Percentiles rank a stretch among this genome's conserved stretches.
Evolutionary conservation across 2,329 filamentous ascomycete genomes (phyloP).

Genomic region (Botryotinia narcissicola): DNA sequence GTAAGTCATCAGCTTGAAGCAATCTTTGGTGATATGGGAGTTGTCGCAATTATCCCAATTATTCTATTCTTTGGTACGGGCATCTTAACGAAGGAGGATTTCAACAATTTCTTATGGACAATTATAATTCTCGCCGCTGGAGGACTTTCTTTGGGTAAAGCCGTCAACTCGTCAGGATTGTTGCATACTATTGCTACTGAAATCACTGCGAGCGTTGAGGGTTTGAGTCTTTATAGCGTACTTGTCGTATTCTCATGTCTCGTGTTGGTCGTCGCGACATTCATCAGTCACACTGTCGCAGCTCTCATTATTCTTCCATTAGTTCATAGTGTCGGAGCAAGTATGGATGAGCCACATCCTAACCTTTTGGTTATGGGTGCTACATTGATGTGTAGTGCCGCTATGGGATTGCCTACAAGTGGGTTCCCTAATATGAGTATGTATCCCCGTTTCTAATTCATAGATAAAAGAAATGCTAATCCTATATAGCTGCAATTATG

Average conservation of each 20-base stretch:
- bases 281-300: slow-evolving; percentile 96
- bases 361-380: slow-evolving; percentile 94
- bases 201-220: slow-evolving; percentile 72
- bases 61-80: slow-evolving; percentile 96
- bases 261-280: slow-evolving; percentile 91
- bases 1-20: slow-evolving; percentile 82
- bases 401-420: slow-evolving; percentile 92
- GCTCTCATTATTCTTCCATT: slow-evolving; percentile 92
- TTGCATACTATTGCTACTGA: slow-evolving; percentile 79
- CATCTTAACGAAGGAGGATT: slow-evolving; percentile 96
- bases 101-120: slow-evolving; percentile 99
- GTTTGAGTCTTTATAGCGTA: slow-evolving; percentile 80
- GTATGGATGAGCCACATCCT: slow-evolving; percentile 86
- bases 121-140: slow-evolving; percentile 98
- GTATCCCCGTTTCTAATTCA: slow-evolving; percentile 44
- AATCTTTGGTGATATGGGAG: slow-evolving; percentile 95
- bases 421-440: slow-evolving; percentile 99
- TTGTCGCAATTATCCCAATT: slow-evolving; percentile 93
- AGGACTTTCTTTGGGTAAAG: slow-evolving; percentile 86
- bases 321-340: slow-evolving; percentile 78
- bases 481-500: slow-evolving; percentile 82
- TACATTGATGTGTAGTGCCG: slow-evolving; percentile 95
- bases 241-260: slow-evolving; percentile 80
- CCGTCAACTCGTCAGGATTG: slow-evolving; percentile 88
- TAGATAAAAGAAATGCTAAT: slow-evolving; percentile 23